phyloP scores from a whole-genome alignment of 371 early-diverging fungal species.

The Mortierella sp. region DNA sequence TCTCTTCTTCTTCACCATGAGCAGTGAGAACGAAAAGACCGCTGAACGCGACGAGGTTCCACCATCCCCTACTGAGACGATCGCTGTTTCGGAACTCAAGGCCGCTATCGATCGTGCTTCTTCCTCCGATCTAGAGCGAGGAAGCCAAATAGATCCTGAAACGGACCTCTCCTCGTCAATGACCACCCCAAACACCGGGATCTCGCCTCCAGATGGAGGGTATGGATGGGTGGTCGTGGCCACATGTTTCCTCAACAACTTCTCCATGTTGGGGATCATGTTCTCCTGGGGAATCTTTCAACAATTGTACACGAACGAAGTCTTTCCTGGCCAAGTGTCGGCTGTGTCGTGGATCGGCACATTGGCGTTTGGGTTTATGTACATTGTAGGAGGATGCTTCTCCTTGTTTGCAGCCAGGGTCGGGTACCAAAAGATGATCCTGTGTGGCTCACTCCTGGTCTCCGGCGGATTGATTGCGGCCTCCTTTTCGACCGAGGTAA shows the following conservation, averaged over 20 bases:
- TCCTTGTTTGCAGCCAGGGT: slow-evolving; percentile 41
- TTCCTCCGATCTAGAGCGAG: not conserved
- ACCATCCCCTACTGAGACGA: no score
- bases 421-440: slow-evolving; percentile 44
- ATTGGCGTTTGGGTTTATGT: slow-evolving; percentile 41
- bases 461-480: slow-evolving; percentile 39
- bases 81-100: no score
- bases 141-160: no score
- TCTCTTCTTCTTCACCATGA: not conserved
- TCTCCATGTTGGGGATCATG: slow-evolving; percentile 63
- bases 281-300: slow-evolving; percentile 70
- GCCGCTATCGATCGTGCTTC: slow-evolving; percentile 1
- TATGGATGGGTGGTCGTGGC: slow-evolving; percentile 59
- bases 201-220: slow-evolving; percentile 52
- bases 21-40: no score
- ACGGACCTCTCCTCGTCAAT: not conserved
- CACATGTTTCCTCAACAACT: slow-evolving; percentile 66
- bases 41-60: no score
- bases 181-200: not conserved
- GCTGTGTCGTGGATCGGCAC: slow-evolving; percentile 51
- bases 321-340: slow-evolving; percentile 42
- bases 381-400: slow-evolving; percentile 35
- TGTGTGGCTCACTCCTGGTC: slow-evolving; percentile 31
- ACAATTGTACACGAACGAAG: slow-evolving; percentile 42
- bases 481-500: slow-evolving; percentile 52